Percentiles rank a stretch among this genome's conserved stretches.
Evolutionary conservation across 345 rosid genomes (phyloP).

Genomic region (Syzygium grande): DNA sequence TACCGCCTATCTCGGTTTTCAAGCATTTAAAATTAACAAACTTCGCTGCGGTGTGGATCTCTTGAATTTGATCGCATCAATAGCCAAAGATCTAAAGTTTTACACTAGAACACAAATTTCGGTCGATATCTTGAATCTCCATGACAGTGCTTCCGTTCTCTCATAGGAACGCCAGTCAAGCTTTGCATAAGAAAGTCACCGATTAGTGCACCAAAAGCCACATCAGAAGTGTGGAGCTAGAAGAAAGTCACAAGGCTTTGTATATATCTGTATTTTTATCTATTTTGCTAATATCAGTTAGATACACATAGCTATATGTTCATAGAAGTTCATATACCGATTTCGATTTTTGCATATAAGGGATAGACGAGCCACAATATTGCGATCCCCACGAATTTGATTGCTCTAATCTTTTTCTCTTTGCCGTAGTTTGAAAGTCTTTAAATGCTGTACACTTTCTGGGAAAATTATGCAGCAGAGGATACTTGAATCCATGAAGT

Average conservation of each 20-base stretch:
- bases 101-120: neutral
- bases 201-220: neutral
- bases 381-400: neutral
- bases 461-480: neutral
- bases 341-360: neutral
- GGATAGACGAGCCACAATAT: neutral
- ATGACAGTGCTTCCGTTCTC: neutral
- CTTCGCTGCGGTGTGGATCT: neutral
- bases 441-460: neutral
- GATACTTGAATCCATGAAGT: neutral
- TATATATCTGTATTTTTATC: neutral
- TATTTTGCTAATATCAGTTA: neutral
- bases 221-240: neutral
- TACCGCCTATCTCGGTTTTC: neutral
- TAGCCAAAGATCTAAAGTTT: neutral
- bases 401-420: neutral
- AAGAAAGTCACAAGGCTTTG: neutral
- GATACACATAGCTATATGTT: neutral
- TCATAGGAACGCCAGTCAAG: neutral
- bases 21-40: neutral
- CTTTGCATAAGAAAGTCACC: neutral
- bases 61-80: neutral
- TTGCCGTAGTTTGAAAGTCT: neutral
- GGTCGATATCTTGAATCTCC: neutral
- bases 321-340: neutral